A percentile compares a stretch with the other conserved stretches of the same genome.
phyloP scores from a whole-genome alignment of 2,329 filamentous ascomycete species.

The Cadophora luteo-olivacea region DNA sequence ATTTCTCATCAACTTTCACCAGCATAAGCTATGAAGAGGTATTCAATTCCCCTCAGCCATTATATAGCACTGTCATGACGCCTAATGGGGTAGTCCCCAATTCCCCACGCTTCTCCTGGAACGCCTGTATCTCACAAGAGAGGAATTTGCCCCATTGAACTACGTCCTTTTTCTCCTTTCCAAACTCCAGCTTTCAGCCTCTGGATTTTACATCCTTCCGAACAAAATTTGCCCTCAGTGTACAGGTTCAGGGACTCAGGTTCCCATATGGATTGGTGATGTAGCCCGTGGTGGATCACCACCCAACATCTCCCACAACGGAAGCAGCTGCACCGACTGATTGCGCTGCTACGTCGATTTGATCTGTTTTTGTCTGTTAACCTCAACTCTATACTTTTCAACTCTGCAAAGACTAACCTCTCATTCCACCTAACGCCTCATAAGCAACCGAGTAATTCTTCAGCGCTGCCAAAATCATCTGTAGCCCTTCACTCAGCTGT shows the following conservation, averaged over 20 bases:
- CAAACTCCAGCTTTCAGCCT: too few species aligned
- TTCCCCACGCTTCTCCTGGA: too few species aligned
- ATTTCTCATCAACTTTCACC: too few species aligned
- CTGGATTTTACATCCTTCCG: too few species aligned
- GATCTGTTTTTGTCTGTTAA: constrained; percentile 23
- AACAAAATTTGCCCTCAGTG: too few species aligned
- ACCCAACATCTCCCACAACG: background rate
- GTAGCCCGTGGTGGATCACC: background rate
- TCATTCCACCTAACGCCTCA: constrained; percentile 40
- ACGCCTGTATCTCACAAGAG: background rate
- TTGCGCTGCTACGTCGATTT: constrained; percentile 23
- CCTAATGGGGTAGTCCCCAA: too few species aligned
- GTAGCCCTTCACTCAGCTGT: constrained; percentile 35
- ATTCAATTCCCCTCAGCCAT: too few species aligned
- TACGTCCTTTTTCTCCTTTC: background rate
- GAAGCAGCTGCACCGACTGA: constrained; percentile 7
- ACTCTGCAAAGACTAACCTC: too few species aligned
- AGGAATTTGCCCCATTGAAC: background rate
- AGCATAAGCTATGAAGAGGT: too few species aligned
- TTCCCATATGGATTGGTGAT: background rate
- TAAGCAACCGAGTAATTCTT: constrained; percentile 40
- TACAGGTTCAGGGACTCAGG: background rate
- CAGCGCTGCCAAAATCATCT: constrained; percentile 34
- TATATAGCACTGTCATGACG: too few species aligned
- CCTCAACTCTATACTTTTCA: background rate